Evolutionary conservation across 2,329 filamentous ascomycete species (phyloP).

Genomic region (Stachybotrys echinatus): DNA sequence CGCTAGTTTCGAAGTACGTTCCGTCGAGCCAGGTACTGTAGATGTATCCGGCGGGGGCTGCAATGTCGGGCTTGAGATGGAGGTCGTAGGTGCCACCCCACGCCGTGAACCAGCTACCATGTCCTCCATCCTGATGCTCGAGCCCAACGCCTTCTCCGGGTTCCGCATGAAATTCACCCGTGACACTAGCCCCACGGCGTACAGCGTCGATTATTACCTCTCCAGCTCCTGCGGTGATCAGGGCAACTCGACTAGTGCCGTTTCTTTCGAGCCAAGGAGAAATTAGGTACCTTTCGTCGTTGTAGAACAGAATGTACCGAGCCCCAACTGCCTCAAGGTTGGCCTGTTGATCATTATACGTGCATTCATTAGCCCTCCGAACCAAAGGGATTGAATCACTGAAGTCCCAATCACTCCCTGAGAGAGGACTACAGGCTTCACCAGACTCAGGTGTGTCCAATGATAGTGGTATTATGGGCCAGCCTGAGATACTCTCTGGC

Average conservation of each 20-base stretch:
- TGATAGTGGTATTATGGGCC: no score
- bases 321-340: constrained; percentile 19
- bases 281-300: constrained; percentile 11
- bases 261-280: constrained; percentile 7
- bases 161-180: constrained; percentile 16
- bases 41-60: constrained; percentile 32
- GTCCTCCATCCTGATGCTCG: background rate
- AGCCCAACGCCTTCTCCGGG: background rate
- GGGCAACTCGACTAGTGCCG: constrained; percentile 12
- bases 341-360: constrained; percentile 16
- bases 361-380: no score
- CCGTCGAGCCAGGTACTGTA: constrained; percentile 34
- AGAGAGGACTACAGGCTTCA: no score
- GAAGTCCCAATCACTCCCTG: no score
- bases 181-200: constrained; percentile 18
- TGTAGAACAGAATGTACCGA: constrained; percentile 23
- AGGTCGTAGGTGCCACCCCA: constrained; percentile 40
- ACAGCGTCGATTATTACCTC: constrained; percentile 18
- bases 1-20: constrained; percentile 30
- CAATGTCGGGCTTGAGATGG: constrained; percentile 36
- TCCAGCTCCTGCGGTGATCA: constrained; percentile 10
- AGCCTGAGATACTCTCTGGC: no score
- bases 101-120: constrained; percentile 22
- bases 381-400: no score
- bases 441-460: no score